Base-by-base conservation (phyloP, 257 asterid genomes). In the Jacaranda copaia region DNA sequence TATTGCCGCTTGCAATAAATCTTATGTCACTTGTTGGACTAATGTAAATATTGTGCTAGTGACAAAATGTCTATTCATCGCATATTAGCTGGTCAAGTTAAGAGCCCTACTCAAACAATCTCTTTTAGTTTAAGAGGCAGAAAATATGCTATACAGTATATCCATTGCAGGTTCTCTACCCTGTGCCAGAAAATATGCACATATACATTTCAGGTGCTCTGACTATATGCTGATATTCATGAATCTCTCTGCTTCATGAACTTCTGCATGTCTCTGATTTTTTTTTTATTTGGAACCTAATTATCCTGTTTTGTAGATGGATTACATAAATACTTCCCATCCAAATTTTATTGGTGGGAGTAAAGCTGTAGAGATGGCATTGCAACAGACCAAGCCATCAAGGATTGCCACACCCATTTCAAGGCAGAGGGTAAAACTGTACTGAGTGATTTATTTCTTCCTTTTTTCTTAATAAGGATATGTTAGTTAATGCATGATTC, bases 261-360 rank as follows among this genome's bases (percentile, higher is more conserved):
- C 74, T 58, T 53, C 39, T 75, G 63, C 25, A 39, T 65, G 13
- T 62, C 51, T 38, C 55, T 18, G 62, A 14, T 20, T 2, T 55
- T 43, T 38, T 13, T 69, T 32, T 15, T 52, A 68, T 25, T 25
- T 74, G 73, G 46, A 68, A 53, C 18, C 65, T 68, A 32, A 76
- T 70, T 74, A 35, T 60, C 53, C 49, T 48, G 18, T 69, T 56
- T 2, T 59, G 13, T 69, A 89, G 94, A 86, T 87, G 92, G 91
- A 82, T 73, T 89, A 86, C 79, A 89, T 89, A 75, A 89, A 89
- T 80, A 84, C 91, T 58, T 87, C 95, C 79, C 95, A 89, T 81
- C 91, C 92, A 61, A 89, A 80, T 70, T 89, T 89, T 77, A 74
- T 89, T 84, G 95, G 95, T 36, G 95, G 95, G 76, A 87, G 83